Conservation (phyloP, 306 rosid species). For the Glycyrrhiza uralensis region DNA sequence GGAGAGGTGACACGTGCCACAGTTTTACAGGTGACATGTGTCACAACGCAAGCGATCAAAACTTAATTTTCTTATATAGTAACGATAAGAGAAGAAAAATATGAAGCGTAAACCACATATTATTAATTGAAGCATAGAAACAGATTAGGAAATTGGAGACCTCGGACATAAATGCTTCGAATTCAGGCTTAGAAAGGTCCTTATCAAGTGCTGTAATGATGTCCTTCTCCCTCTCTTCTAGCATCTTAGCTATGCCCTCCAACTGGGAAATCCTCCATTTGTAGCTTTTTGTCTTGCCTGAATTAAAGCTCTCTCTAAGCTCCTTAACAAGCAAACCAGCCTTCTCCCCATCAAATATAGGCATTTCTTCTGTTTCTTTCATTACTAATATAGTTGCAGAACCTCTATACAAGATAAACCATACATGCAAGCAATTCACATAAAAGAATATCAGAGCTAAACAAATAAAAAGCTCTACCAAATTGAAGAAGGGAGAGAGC, state of each 20-base stretch:
- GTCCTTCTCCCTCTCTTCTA: slow-evolving; percentile 61
- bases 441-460: background rate
- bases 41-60: too few species aligned
- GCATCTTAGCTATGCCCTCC: slow-evolving; percentile 59
- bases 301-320: slow-evolving; percentile 47
- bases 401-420: slow-evolving; percentile 34
- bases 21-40: too few species aligned
- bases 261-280: slow-evolving; percentile 76
- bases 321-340: slow-evolving; percentile 51
- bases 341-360: slow-evolving; percentile 39
- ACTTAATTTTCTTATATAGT: too few species aligned
- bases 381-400: slow-evolving; percentile 44
- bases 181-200: slow-evolving; percentile 67
- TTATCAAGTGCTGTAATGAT: slow-evolving; percentile 56
- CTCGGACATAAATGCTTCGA: slow-evolving; percentile 68
- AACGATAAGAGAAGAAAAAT: background rate
- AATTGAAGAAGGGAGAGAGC: slow-evolving; percentile 3
- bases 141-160: slow-evolving; percentile 25
- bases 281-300: slow-evolving; percentile 70
- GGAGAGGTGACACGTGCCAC: too few species aligned
- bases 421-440: background rate
- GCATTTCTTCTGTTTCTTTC: slow-evolving; percentile 40
- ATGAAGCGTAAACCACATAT: background rate
- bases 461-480: too few species aligned
- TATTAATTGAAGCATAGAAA: background rate